Percentiles rank a stretch among this genome's conserved stretches.
These are phyloP conservation scores for Saccharum officinarum DNA, from an alignment of 176 grass and related monocot species.

Conservation along the genomic window DNA sequence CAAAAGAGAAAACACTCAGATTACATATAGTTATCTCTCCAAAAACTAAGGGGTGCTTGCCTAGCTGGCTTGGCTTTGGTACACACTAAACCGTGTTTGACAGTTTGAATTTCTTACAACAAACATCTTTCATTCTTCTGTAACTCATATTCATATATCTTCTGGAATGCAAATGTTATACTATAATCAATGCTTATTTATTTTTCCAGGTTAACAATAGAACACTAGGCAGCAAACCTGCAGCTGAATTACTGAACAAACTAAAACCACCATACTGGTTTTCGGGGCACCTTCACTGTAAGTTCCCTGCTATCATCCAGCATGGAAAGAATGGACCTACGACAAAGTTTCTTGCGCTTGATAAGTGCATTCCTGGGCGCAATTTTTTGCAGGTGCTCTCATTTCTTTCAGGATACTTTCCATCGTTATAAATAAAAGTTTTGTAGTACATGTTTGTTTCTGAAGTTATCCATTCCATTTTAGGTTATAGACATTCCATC, in stretches of 20 bases:
- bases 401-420: neutral
- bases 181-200: constrained; percentile 7
- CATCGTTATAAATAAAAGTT: constrained; percentile 26
- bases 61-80: no score
- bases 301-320: constrained; percentile 74
- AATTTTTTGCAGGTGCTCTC: constrained; percentile 71
- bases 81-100: neutral
- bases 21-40: no score
- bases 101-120: constrained; percentile 9
- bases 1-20: no score
- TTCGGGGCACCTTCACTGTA: constrained; percentile 76
- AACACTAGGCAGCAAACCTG: constrained; percentile 72
- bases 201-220: constrained; percentile 61
- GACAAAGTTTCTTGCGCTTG: constrained; percentile 88
- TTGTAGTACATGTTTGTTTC: constrained; percentile 15
- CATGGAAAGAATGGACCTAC: constrained; percentile 64
- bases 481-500: constrained; percentile 86
- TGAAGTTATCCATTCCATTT: constrained; percentile 40
- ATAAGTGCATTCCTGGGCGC: constrained; percentile 75
- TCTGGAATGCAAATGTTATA: neutral
- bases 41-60: no score
- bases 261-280: constrained; percentile 86
- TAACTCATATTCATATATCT: neutral
- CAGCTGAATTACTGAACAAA: constrained; percentile 76
- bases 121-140: constrained; percentile 5